Evolutionary conservation across 441 rosid genomes (phyloP), one percentile per base, ranked within the genome.

Genomic region (Pelargonium fulgidum): DNA sequence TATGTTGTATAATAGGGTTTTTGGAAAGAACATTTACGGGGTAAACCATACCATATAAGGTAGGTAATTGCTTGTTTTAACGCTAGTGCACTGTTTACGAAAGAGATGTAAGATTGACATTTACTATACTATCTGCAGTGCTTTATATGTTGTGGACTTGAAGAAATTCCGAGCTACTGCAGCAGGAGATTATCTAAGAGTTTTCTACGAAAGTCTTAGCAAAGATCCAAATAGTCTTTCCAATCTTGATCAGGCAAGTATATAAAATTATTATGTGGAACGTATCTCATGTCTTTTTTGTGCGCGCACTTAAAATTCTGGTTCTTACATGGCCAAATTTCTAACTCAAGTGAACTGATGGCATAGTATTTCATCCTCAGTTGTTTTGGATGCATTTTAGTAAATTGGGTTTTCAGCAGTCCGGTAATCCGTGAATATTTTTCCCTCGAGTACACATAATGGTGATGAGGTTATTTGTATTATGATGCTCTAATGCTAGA

Each of bases 201-300:
- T 92, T 41, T 82, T 92, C 70, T 95, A 95, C 79, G 98, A 95
- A 85, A 92, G 93, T 72, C 98, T 95, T 64, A 92, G 98, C 87
- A 90, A 90, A 82, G 99, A 95, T 84, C 99, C 99, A 58, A 95
- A 92, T 81, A 95, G 98, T 87, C 76, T 95, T 70, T 72, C 99
- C 71, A 95, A 95, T 84, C 85, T 95, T 66, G 99, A 95, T 76
- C 98, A 95, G 91, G 98, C 82, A 81, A 73, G 81, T 69, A 7
- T 33, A 3, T 59, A 90, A 52, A 14, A 14, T 4, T 19, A 14
- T 4, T 7, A n/a, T 5, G 20, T 52, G 58, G 19, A 50, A 50
- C 20, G 14, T 52, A 16, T 48, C n/a, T 36, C 50, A n/a, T 82
- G 93, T 65, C 91, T 91, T 71, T 92, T 87, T 70, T 91, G 86